Evolutionary conservation across 306 rosid species (phyloP).

Genomic region (Castanea sativa): DNA sequence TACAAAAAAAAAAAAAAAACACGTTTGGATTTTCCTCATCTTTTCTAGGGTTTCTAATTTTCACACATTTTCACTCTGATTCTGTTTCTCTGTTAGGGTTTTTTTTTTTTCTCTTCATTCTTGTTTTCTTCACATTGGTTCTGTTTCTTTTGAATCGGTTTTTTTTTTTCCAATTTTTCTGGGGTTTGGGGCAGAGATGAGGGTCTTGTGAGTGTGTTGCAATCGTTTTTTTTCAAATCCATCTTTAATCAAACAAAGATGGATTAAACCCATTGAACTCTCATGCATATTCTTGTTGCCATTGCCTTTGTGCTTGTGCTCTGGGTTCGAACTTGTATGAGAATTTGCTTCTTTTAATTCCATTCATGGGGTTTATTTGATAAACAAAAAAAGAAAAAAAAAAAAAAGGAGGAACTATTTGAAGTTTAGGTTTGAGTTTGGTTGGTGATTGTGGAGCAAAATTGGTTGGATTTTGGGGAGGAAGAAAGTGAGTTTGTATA

Average conservation of each 20-base stretch:
- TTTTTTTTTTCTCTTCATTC: slow-evolving; percentile 7
- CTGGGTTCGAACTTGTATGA: slow-evolving; percentile 20
- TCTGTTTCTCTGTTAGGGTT: slow-evolving; percentile 43
- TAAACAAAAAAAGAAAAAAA: background rate
- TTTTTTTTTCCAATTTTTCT: slow-evolving; percentile 7
- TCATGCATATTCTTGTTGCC: slow-evolving; percentile 1
- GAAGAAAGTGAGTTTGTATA: background rate
- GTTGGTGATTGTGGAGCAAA: slow-evolving; percentile 13
- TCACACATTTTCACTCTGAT: slow-evolving; percentile 29
- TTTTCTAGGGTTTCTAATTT: slow-evolving; percentile 56
- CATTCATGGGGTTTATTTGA: background rate
- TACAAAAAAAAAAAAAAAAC: background rate
- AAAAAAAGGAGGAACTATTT: background rate
- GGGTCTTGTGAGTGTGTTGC: slow-evolving; percentile 43
- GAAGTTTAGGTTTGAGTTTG: background rate
- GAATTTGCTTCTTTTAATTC: slow-evolving; percentile 16
- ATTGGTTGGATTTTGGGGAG: background rate
- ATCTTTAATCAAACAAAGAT: slow-evolving; percentile 42
- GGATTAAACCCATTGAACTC: slow-evolving; percentile 41
- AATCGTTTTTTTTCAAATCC: slow-evolving; percentile 52
- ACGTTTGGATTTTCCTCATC: too few species aligned
- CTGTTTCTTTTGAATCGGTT: slow-evolving; percentile 42
- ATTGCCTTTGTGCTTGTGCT: slow-evolving; percentile 22
- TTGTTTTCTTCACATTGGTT: slow-evolving; percentile 21
- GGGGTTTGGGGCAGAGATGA: slow-evolving; percentile 23